These are phyloP conservation scores for Apiotrichum mycotoxinovorans DNA, from an alignment of 1,284 basidiomycete genomes.

Conservation along the genomic window DNA sequence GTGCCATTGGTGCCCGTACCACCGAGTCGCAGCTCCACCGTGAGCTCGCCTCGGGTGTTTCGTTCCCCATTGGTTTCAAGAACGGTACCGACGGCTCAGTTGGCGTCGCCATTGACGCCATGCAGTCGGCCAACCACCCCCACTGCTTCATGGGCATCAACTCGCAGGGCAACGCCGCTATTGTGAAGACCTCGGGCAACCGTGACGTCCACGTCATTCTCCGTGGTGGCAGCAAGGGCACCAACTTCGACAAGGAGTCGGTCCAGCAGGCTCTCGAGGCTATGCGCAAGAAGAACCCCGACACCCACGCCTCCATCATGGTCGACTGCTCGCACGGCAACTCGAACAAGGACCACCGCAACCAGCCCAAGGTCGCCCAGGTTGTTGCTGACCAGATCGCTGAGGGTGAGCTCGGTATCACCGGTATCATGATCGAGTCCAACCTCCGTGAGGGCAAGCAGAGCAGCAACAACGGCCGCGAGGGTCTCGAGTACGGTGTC, in stretches of 20 bases:
- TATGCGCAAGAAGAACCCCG: slow-evolving; percentile 63
- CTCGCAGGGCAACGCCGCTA: slow-evolving; percentile 84
- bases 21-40: slow-evolving; percentile 97
- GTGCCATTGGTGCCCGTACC: slow-evolving; percentile 92
- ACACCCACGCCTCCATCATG: slow-evolving; percentile 51
- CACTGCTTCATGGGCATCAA: slow-evolving; percentile 99
- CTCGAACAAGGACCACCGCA: slow-evolving; percentile 85
- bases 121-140: slow-evolving; percentile 84
- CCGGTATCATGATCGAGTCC: slow-evolving; percentile 89
- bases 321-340: slow-evolving; percentile 62
- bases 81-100: slow-evolving; percentile 95
- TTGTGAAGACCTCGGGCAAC: slow-evolving; percentile 93
- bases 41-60: slow-evolving; percentile 50
- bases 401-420: slow-evolving; percentile 70
- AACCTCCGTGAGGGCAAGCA: slow-evolving; percentile 85
- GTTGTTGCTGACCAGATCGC: slow-evolving; percentile 77
- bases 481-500: slow-evolving; percentile 72
- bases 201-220: slow-evolving; percentile 89
- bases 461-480: slow-evolving; percentile 57
- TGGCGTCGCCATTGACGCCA: slow-evolving; percentile 82
- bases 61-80: slow-evolving; percentile 73
- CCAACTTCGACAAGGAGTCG: slow-evolving; percentile 65
- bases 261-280: slow-evolving; percentile 67
- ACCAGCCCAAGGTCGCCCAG: slow-evolving; percentile 90
- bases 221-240: slow-evolving; percentile 80